Percentiles rank a stretch among this genome's conserved stretches.
phyloP scores from a whole-genome alignment of 768 basidiomycete species.

The Lactifluus echinatus region DNA sequence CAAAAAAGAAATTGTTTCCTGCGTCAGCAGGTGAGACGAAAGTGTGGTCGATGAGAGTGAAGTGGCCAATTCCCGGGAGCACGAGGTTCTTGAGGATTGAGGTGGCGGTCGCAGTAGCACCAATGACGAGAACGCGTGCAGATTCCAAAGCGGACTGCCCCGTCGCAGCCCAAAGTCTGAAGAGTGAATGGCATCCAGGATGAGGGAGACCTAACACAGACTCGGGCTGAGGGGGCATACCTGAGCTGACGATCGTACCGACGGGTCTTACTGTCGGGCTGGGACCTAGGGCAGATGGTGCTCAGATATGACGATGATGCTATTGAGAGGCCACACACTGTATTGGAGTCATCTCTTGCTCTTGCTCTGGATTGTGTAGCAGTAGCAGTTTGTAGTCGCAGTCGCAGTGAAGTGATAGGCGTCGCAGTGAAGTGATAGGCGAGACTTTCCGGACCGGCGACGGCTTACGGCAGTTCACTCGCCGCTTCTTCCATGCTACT shows the following conservation, averaged over 20 bases:
- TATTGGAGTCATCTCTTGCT: constrained; percentile 34
- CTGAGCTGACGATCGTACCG: constrained; percentile 94
- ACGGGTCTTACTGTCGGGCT: constrained; percentile 80
- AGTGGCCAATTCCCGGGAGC: constrained; percentile 91
- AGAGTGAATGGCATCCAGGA: background rate
- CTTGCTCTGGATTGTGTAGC: too few species aligned
- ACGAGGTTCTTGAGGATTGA: constrained; percentile 94
- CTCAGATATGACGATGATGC: background rate
- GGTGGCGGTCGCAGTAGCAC: constrained; percentile 74
- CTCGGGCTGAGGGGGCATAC: constrained; percentile 33
- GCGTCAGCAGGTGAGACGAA: constrained; percentile 64
- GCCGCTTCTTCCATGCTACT: background rate
- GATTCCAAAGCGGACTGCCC: constrained; percentile 87
- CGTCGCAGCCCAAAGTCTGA: constrained; percentile 87
- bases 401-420: too few species aligned
- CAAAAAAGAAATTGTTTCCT: constrained; percentile 95
- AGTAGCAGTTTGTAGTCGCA: too few species aligned
- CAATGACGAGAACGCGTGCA: constrained; percentile 72
- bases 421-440: too few species aligned
- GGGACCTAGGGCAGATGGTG: constrained; percentile 33
- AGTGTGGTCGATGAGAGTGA: constrained; percentile 75
- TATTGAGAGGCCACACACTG: constrained; percentile 27
- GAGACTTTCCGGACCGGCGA: background rate
- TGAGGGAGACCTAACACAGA: background rate
- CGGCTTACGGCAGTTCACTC: background rate